phyloP scores from a whole-genome alignment of 768 basidiomycete genomes.

The Tylopilus sp. region DNA sequence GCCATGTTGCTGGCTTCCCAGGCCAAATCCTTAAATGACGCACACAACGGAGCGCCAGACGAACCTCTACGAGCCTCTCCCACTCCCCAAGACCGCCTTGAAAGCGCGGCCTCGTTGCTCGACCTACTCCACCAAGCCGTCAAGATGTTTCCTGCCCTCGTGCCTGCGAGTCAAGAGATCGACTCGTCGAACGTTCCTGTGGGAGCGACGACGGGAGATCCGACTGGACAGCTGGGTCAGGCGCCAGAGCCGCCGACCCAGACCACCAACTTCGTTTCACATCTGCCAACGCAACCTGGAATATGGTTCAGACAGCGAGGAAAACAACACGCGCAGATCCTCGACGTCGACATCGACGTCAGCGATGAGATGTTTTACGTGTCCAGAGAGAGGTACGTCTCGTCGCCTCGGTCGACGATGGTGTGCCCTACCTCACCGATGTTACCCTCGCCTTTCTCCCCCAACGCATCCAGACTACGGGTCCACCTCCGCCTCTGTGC shows the following conservation, averaged over 20 bases:
- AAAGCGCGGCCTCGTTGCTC: neutral
- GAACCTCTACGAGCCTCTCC: slow-evolving; percentile 2
- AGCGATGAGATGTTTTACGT: slow-evolving; percentile 21
- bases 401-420: neutral
- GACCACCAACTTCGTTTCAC: slow-evolving; percentile 9
- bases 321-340: slow-evolving; percentile 15
- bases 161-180: neutral
- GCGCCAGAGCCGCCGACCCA: neutral
- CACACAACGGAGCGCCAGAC: neutral
- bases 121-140: slow-evolving; percentile 3
- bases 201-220: slow-evolving; percentile 5
- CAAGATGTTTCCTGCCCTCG: slow-evolving; percentile 8
- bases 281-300: slow-evolving; percentile 19
- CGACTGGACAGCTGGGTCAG: neutral
- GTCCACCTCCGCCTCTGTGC: slow-evolving; percentile 23
- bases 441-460: no score
- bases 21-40: neutral
- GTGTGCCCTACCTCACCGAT: neutral
- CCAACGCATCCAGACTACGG: slow-evolving; percentile 14
- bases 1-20: slow-evolving; percentile 16
- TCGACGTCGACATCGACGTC: slow-evolving; percentile 22
- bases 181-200: no score
- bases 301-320: slow-evolving; percentile 28
- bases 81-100: neutral
- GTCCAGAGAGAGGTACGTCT: slow-evolving; percentile 16